Conservation (phyloP, 2,329 filamentous ascomycete genomes). For the Orbilia oligospora region DNA sequence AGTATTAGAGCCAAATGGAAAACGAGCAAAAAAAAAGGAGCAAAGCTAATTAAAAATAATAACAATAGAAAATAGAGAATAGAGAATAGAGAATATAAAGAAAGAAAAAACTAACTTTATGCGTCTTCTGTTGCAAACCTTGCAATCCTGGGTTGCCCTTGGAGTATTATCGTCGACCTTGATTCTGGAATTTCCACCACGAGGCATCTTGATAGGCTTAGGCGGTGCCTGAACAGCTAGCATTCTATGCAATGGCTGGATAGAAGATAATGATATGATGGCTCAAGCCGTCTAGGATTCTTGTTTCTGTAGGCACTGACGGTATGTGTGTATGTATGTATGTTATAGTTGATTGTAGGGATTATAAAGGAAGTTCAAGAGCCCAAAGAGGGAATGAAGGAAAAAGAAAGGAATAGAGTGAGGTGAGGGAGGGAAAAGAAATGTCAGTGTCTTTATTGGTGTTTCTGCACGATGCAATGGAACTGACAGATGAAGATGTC, state of each 20-base stretch:
- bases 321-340: not conserved
- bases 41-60: too few relatives aligned
- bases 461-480: conserved; percentile 20
- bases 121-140: conserved; percentile 58
- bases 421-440: not conserved
- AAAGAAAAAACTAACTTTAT: conserved; percentile 44
- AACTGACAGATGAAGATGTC: conserved; percentile 4
- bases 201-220: conserved; percentile 58
- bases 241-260: conserved; percentile 39
- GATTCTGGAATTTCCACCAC: conserved; percentile 56
- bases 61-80: too few relatives aligned
- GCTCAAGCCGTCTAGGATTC: conserved; percentile 1
- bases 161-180: conserved; percentile 58
- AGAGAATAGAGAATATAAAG: too few relatives aligned
- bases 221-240: conserved; percentile 55
- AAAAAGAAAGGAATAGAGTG: conserved; percentile 1
- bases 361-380: not conserved
- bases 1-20: not conserved
- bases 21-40: too few relatives aligned
- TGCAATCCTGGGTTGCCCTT: conserved; percentile 58
- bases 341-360: too few relatives aligned
- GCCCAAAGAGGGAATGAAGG: not conserved
- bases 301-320: not conserved
- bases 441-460: not conserved
- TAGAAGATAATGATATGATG: not conserved